A percentile compares a stretch with the other conserved stretches of the same genome.
Conservation (phyloP, 2,329 filamentous ascomycete genomes). For the Zalaria sp. region DNA sequence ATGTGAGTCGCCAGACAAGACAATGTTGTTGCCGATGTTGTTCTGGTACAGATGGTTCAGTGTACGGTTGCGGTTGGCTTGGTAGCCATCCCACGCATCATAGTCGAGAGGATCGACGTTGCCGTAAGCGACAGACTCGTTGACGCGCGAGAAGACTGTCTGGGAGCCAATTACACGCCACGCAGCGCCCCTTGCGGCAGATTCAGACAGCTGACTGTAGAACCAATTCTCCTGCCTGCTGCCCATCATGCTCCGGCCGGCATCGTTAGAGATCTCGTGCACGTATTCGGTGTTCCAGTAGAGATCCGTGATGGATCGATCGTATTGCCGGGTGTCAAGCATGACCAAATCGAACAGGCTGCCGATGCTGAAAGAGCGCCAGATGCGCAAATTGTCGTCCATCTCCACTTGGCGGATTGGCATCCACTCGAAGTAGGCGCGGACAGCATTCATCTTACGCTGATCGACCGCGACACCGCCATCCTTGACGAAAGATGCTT, state of each 20-base stretch:
- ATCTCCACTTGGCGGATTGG: constrained; percentile 50
- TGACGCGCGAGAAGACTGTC: constrained; percentile 49
- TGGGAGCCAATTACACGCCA: constrained; percentile 64
- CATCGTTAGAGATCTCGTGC: constrained; percentile 49
- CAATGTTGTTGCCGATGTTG: constrained; percentile 57
- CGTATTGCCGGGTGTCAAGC: constrained; percentile 56
- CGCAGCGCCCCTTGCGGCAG: constrained; percentile 47
- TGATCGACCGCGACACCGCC: constrained; percentile 51
- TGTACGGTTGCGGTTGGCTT: constrained; percentile 57
- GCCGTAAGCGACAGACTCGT: constrained; percentile 30
- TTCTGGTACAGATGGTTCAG: constrained; percentile 52
- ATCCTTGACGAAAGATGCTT: constrained; percentile 47
- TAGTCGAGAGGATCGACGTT: constrained; percentile 34
- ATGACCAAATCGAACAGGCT: constrained; percentile 51
- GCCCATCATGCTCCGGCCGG: constrained; percentile 57
- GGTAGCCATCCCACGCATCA: constrained; percentile 53
- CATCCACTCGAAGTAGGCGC: constrained; percentile 56
- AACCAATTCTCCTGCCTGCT: constrained; percentile 62
- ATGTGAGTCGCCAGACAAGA: constrained; percentile 58
- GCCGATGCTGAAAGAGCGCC: constrained; percentile 53
- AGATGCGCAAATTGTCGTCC: constrained; percentile 56
- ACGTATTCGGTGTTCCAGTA: constrained; percentile 45
- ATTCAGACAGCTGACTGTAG: constrained; percentile 32
- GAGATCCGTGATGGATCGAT: constrained; percentile 47
- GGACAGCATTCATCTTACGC: constrained; percentile 58